Base-by-base conservation (phyloP, 2,329 filamentous ascomycete genomes). In the Phialocephala sp. region DNA sequence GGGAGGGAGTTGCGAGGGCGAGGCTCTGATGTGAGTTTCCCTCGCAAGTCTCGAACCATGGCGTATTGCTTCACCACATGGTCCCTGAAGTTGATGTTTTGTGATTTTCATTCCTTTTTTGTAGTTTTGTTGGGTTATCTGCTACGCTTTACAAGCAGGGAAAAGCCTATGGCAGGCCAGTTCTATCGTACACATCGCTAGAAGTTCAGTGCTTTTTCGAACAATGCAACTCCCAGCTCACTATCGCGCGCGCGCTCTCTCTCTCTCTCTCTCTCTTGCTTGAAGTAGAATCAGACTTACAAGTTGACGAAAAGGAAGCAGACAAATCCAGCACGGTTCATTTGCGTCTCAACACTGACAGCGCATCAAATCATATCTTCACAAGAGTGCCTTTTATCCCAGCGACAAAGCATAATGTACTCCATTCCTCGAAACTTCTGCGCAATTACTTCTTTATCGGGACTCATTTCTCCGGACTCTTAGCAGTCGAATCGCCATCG, bases 11-110 rank as follows among this genome's bases (percentile, higher is more conserved):
- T 0, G n/a, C 54, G 20, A 32, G 8, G 12, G 22, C 55, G 56
- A 63, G 12, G n/a, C 54, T 58, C 37, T 57, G 24, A 45, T 54
- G 50, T 52, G 32, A 56, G 54, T 56, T 37, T 20, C n/a, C n/a
- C n/a, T 11, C 8, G 4, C 2, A 45, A 9, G 18, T 4, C 8
- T 50, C n/a, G 12, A 20, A 24, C 4, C 4, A 50, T 32, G 27
- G 27, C 27, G 6, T 32, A 32, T 32, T 32, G 27, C 27, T 32
- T 32, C 27, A 32, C 27, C 6, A 50, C 12, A 8, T 22, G 45
- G n/a, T 50, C 15, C 3, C 15, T 41, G 37, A 41, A 41, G 43
- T 27, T 35, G 50, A 24, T 11, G 45, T 54, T 54, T 54, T 54
- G 32, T 54, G 24, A 54, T 54, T 54, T 54, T 54, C 50, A 54